A percentile compares a stretch with the other conserved stretches of the same genome.
These are phyloP conservation scores for Anastatica hierochuntica DNA, from an alignment of 345 rosid species.

Conservation along the genomic window DNA sequence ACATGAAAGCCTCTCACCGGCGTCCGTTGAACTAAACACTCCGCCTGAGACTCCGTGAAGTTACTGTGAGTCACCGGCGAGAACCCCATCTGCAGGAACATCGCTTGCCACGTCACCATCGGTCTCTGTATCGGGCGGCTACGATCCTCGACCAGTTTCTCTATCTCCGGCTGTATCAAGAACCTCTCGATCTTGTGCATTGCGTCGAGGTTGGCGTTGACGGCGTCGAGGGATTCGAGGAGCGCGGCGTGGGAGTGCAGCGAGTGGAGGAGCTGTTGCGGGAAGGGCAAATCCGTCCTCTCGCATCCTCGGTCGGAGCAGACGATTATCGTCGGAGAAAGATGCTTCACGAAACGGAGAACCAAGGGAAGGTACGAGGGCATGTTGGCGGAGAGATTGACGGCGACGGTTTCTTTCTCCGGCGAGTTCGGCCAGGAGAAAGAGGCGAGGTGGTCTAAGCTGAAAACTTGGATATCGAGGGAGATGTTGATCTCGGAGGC, in stretches of 20 bases:
- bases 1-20: constrained; percentile 74
- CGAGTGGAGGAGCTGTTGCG: constrained; percentile 65
- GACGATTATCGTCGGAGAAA: constrained; percentile 70
- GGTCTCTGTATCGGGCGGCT: constrained; percentile 36
- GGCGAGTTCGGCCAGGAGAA: constrained; percentile 34
- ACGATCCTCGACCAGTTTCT: constrained; percentile 55
- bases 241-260: constrained; percentile 52
- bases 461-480: constrained; percentile 55
- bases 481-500: constrained; percentile 64
- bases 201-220: constrained; percentile 52
- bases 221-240: constrained; percentile 79
- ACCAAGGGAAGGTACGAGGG: constrained; percentile 46
- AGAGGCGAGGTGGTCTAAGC: constrained; percentile 45
- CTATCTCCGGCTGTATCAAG: constrained; percentile 64
- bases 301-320: constrained; percentile 79
- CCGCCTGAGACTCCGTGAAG: constrained; percentile 86
- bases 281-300: constrained; percentile 60
- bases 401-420: constrained; percentile 54
- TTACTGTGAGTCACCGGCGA: constrained; percentile 60
- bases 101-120: constrained; percentile 52
- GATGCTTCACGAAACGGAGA: constrained; percentile 63
- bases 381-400: constrained; percentile 52
- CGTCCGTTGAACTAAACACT: constrained; percentile 68
- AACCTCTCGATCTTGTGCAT: constrained; percentile 81
- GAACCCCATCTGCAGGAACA: constrained; percentile 63